Base-by-base conservation (phyloP, 2,329 filamentous ascomycete genomes). In the Phialemonium atrogriseum region DNA sequence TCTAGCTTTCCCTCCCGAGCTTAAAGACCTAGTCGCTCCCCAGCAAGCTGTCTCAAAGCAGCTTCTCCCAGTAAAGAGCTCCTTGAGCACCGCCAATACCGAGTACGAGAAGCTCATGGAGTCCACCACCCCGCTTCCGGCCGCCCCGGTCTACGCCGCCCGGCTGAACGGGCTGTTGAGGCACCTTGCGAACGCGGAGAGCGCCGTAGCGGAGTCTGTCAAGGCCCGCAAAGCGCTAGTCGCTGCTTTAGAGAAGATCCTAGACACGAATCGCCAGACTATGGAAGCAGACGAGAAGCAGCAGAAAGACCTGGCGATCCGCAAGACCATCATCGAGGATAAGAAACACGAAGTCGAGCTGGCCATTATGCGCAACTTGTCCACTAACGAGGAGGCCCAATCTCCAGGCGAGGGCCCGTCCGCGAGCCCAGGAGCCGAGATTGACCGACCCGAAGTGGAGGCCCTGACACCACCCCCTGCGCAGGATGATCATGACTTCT, bases 301-400 rank as follows among this genome's bases (percentile, higher is more conserved):
- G 21, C 63, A 77, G n/a, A 53, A 67, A 6, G 71, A 82, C 11
- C 58, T 96, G 13, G 60, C 66, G 4, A 66, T 64, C n/a, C 77
- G 80, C 34, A 85, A 82, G 45, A 58, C 64, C 3, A 76, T 78
- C 34, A 84, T 87, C 11, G 88, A 95, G 46, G 63, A 68, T 12
- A 88, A 85, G 59, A 94, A 93, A 56, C 77, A 80, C 32, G 82
- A 91, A 28, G 87, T 98, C 7, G 91, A 98, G 56, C 77, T 89
- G 43, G 80, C 77, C 29, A 96, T 98, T 44, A 86, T 98, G 72
- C 77, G 82, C 31, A 85, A 84, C 7, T 70, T 94, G 14, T 76
- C 77, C 10, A 71, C 74, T 2, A 70, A 77, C 7, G 64, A 64
- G 32, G 68, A 73, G 35, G 60, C 64, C 13, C 59, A 63, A 27